These are phyloP conservation scores for Mortierella sp. DNA, from an alignment of 371 early-diverging fungal species.

Conservation along the genomic window DNA sequence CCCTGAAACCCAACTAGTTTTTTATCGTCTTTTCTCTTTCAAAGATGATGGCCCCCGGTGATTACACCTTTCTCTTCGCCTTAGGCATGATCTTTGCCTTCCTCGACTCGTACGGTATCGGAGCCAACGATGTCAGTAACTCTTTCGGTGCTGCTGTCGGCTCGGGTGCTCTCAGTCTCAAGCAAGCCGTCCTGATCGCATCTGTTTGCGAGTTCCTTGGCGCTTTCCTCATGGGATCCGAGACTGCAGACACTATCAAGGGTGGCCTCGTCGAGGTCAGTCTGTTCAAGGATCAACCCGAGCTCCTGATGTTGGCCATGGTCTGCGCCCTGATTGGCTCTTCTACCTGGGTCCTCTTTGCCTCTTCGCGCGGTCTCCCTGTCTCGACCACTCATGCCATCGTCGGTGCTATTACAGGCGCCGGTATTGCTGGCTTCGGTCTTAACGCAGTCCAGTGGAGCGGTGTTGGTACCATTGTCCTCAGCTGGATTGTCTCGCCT, in stretches of 20 bases:
- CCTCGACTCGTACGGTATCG: conserved; percentile 73
- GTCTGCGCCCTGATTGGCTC: conserved; percentile 80
- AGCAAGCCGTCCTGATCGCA: conserved; percentile 78
- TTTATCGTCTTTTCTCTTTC: background rate
- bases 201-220: conserved; percentile 85
- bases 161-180: conserved; percentile 76
- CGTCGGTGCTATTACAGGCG: conserved; percentile 83
- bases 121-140: conserved; percentile 91
- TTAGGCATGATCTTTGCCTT: conserved; percentile 71
- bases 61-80: conserved; percentile 79
- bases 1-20: background rate
- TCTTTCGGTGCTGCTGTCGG: conserved; percentile 86
- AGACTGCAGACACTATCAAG: conserved; percentile 78
- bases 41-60: conserved; percentile 63
- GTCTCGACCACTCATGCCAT: conserved; percentile 68
- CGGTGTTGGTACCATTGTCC: conserved; percentile 75
- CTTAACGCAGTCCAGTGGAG: conserved; percentile 72
- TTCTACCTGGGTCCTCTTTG: conserved; percentile 77
- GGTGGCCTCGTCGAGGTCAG: conserved; percentile 69
- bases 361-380: conserved; percentile 64
- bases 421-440: conserved; percentile 80
- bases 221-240: conserved; percentile 79
- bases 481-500: conserved; percentile 83
- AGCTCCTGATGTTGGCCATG: conserved; percentile 83
- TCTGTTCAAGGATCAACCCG: conserved; percentile 66